Conservation (phyloP, 2,329 filamentous ascomycete species). For the Kalmusia sp. region DNA sequence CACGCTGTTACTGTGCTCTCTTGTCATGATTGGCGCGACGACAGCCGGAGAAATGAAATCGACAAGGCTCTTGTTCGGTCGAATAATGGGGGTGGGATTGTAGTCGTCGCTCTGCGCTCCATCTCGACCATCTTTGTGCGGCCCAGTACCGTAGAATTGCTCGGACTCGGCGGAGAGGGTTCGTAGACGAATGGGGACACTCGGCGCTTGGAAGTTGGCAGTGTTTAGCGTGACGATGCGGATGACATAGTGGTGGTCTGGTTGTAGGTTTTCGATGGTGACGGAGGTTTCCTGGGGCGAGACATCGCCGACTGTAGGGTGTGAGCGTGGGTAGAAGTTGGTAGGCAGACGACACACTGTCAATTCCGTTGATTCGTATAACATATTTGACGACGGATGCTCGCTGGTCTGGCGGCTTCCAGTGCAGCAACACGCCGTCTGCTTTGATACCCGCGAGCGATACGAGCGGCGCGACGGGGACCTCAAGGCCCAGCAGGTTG, state of each 20-base stretch:
- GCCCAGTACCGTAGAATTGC: conserved; percentile 59
- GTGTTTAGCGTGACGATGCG: conserved; percentile 90
- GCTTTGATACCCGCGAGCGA: conserved; percentile 88
- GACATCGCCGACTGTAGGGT: conserved; percentile 77
- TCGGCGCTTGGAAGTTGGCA: conserved; percentile 91
- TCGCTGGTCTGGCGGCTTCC: conserved; percentile 76
- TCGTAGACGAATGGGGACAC: conserved; percentile 81
- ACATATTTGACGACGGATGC: conserved; percentile 82
- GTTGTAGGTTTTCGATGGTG: conserved; percentile 84
- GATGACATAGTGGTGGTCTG: conserved; percentile 90
- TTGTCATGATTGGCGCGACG: conserved; percentile 64
- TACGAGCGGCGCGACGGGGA: conserved; percentile 86
- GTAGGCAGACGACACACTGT: conserved; percentile 64
- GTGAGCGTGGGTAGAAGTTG: conserved; percentile 16
- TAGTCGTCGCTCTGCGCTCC: conserved; percentile 50
- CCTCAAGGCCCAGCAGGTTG: conserved; percentile 89
- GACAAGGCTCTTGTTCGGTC: conserved; percentile 59
- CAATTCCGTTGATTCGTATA: conserved; percentile 91
- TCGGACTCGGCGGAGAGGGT: conserved; percentile 61
- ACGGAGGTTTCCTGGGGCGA: conserved; percentile 84
- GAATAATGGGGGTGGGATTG: conserved; percentile 61
- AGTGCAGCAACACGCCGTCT: conserved; percentile 87
- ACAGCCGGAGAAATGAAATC: conserved; percentile 70
- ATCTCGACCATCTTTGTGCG: conserved; percentile 52
- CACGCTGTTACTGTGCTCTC: conserved; percentile 69